Evolutionary conservation across 352 stramenopile species (phyloP).

Genomic region (Phytophthora boehmeriae): DNA sequence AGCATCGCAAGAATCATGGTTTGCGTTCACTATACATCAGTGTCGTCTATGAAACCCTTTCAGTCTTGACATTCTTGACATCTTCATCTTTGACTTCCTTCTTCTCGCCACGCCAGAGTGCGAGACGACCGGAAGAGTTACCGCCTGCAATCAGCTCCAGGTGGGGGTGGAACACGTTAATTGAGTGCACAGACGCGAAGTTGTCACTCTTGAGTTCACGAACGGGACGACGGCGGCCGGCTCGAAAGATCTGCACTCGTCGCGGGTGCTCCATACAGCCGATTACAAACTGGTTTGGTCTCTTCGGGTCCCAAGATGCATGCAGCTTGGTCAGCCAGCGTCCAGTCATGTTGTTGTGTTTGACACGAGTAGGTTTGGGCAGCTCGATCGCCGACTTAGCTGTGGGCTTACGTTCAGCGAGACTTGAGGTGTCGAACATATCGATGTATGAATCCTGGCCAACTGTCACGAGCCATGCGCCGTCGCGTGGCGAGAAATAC

Average conservation of each 20-base stretch:
- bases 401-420: slow-evolving; percentile 30
- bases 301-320: slow-evolving; percentile 80
- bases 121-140: slow-evolving; percentile 77
- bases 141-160: slow-evolving; percentile 71
- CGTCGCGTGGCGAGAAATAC: slow-evolving; percentile 77
- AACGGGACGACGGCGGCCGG: slow-evolving; percentile 66
- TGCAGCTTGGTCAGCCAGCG: slow-evolving; percentile 91
- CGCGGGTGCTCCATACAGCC: slow-evolving; percentile 85
- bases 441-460: slow-evolving; percentile 84
- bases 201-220: slow-evolving; percentile 71
- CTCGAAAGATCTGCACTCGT: slow-evolving; percentile 83
- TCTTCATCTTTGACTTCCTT: slow-evolving; percentile 20
- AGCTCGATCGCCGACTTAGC: slow-evolving; percentile 49
- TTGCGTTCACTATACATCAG: not conserved
- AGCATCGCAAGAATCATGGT: not conserved
- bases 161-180: slow-evolving; percentile 86
- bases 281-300: slow-evolving; percentile 76
- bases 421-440: slow-evolving; percentile 64
- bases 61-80: slow-evolving; percentile 23
- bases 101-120: slow-evolving; percentile 57
- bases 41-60: slow-evolving; percentile 2
- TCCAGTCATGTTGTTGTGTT: slow-evolving; percentile 86
- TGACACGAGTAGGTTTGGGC: slow-evolving; percentile 35
- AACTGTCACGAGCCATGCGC: slow-evolving; percentile 78
- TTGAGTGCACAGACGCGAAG: slow-evolving; percentile 85